A percentile compares a stretch with the other conserved stretches of the same genome.
phyloP scores from a whole-genome alignment of 805 yeast genomes.

The Candida ovalis region DNA sequence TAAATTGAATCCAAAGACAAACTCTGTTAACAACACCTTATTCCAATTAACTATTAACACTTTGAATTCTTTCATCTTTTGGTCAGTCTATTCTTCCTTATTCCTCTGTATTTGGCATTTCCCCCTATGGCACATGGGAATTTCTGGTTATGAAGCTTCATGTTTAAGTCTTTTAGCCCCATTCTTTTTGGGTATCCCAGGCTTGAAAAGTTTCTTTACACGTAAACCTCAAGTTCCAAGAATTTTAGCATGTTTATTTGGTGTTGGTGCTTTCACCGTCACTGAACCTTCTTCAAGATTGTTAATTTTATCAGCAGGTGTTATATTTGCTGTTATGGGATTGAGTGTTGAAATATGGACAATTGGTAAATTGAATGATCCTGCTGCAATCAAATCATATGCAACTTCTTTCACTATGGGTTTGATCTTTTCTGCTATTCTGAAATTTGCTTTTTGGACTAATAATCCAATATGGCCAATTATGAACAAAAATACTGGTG shows the following conservation, averaged over 20 bases:
- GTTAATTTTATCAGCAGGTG: conserved; percentile 61
- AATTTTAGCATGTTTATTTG: conserved; percentile 52
- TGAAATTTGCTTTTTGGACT: conserved; percentile 73
- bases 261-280: conserved; percentile 72
- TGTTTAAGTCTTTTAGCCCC: conserved; percentile 59
- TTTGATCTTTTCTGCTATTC: conserved; percentile 63
- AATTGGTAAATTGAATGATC: conserved; percentile 30
- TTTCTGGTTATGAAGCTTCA: conserved; percentile 87
- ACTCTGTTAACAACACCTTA: conserved; percentile 22
- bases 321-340: conserved; percentile 57
- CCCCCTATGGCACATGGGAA: conserved; percentile 98
- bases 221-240: conserved; percentile 52
- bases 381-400: conserved; percentile 35
- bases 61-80: conserved; percentile 71
- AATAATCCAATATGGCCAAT: conserved; percentile 97
- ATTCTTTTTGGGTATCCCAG: conserved; percentile 24
- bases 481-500: conserved; percentile 82
- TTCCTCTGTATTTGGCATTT: conserved; percentile 92
- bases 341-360: conserved; percentile 51
- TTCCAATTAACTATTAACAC: conserved; percentile 41
- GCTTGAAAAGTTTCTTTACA: conserved; percentile 35
- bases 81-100: conserved; percentile 80
- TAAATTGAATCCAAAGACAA: conserved; percentile 18
- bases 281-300: conserved; percentile 69
- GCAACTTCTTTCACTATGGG: conserved; percentile 66